Conservation (phyloP, 2,329 filamentous ascomycete genomes). For the Didymella pomorum region DNA sequence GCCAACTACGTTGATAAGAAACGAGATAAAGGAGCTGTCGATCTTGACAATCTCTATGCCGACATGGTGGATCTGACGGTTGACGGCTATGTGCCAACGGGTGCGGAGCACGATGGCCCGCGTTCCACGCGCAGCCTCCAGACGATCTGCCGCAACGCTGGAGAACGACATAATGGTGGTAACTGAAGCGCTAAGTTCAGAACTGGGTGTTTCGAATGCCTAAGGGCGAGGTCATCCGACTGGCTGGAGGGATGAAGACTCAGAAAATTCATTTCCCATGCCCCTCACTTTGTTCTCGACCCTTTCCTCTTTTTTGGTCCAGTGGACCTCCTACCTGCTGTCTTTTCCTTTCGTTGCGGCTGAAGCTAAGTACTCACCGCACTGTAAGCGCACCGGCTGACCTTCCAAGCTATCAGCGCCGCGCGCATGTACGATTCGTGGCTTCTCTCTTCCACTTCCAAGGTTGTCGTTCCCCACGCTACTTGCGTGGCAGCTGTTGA, state of each 20-base stretch:
- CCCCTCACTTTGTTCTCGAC: neutral
- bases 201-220: constrained; percentile 9
- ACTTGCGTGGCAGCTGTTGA: constrained; percentile 9
- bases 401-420: neutral
- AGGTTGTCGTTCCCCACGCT: neutral
- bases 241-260: neutral
- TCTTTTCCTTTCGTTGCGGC: neutral
- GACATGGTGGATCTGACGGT: constrained; percentile 15
- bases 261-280: neutral
- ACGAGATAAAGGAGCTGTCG: neutral
- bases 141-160: constrained; percentile 22
- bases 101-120: constrained; percentile 26
- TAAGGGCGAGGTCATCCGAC: neutral
- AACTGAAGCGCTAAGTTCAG: constrained; percentile 6
- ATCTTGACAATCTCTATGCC: constrained; percentile 9
- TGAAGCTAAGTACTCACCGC: neutral
- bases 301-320: neutral
- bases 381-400: neutral
- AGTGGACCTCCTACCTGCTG: neutral
- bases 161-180: constrained; percentile 5
- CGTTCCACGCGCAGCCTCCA: constrained; percentile 23
- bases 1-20: neutral
- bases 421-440: neutral
- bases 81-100: constrained; percentile 20
- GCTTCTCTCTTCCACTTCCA: neutral